Base-by-base conservation (phyloP, 441 rosid species). In the Hura crepitans region DNA sequence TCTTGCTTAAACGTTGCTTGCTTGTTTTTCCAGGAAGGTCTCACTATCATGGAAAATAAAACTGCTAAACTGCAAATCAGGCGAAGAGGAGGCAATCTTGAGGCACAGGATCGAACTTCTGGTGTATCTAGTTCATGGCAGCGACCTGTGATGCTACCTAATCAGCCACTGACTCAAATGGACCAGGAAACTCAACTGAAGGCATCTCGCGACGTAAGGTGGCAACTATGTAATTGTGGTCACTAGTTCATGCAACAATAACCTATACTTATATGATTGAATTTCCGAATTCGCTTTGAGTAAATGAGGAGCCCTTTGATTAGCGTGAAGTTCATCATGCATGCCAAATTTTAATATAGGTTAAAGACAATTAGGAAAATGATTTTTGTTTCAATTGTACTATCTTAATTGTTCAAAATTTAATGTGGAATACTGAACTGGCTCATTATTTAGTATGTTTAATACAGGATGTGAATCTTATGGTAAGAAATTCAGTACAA, bases 151-250 rank as follows among this genome's bases (percentile, higher is more conserved):
- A 81, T 81, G 61, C 87, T 75, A 57, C 76, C 79, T 67, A 46
- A 73, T 66, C 86, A 74, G 72, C 74, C 77, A 14, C 83, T 60
- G 73, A 77, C 53, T 77, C 90, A 79, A 67, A 75, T 78, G 82
- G 81, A 84, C 82, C 88, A 80, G 66, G 95, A 93, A 72, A 86
- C 78, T 72, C 97, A 90, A 79, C 87, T 94, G 88, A 94, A 94
- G 89, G 97, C 97, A 81, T 87, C 98, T 83, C 98, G 98, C 85
- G 98, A 94, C 81, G 97, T 94, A 89, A 91, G 93, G 88, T 84
- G 90, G 80, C 90, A 86, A 82, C 78, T 76, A 25, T 79, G 89
- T 78, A 45, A 45, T 82, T 69, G 82, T 74, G 84, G 75, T 73
- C 65, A 79, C 65, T 66, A 78, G 74, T 74, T 78, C 73, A 73